Base-by-base conservation (phyloP, 768 basidiomycete species). In the Tephrocybe sp. region DNA sequence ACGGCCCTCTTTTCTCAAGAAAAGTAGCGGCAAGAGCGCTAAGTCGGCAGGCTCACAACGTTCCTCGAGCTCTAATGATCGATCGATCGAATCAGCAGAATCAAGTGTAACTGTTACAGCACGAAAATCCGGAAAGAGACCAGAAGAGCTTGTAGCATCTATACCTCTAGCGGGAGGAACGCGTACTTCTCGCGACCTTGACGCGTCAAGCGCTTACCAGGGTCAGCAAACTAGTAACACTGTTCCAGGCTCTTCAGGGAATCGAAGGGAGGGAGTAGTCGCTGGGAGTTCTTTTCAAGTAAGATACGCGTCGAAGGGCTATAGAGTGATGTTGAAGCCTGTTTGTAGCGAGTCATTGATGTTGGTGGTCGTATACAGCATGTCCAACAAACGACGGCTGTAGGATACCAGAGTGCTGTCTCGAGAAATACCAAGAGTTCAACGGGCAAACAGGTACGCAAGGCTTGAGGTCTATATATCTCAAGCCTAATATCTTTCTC, bases 61-160 rank as follows among this genome's bases (percentile, higher is more conserved):
- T 11, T 34, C 48, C 37, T 44, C 27, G 9, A 43, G 26, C 11
- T 22, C 40, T 27, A 31, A 26, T 22, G 52, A 48, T 51, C 53
- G 41, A 51, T 43, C 39, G 38, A 49, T 50, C 43, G 42, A 48
- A 40, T 31, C 25, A 45, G 38, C 41, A 16, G 48, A 46, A 52
- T 24, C 44, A 18, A 13, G 19, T 12, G 27, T 35, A 18, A 13
- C 22, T 12, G 27, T 35, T 13, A 31, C 43, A 35, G 55, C 51
- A 27, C 56, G 43, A 12, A 57, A 55, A 41, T 51, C 58, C 37
- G 40, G 22, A 19, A 44, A 44, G 9, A 45, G 27, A 39, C 18
- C 11, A 3, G 30, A 35, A 7, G 44, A 28, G 13, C 16, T n/a
- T 19, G 31, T 27, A 15, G 26, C 5, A 15, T 38, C 35, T 24